Evolutionary conservation across 2,329 filamentous ascomycete genomes (phyloP).

Genomic region (Talaromyces sp.): DNA sequence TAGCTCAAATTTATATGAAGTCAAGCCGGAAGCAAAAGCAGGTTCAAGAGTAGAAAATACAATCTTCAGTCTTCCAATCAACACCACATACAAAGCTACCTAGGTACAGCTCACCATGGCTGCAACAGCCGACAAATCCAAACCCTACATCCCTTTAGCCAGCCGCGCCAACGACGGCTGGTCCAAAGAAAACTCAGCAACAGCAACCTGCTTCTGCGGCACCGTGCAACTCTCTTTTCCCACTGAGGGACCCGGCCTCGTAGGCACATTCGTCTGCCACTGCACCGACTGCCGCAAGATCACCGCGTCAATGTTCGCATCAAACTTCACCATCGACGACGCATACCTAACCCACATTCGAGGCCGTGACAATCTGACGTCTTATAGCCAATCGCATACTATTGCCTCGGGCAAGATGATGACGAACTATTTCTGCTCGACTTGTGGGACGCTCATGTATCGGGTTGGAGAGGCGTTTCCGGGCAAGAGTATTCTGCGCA

Average conservation of each 20-base stretch:
- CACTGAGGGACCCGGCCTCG: constrained; percentile 28
- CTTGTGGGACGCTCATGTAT: constrained; percentile 63
- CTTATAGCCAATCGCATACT: constrained; percentile 49
- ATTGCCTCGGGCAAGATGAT: constrained; percentile 52
- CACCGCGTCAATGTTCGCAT: constrained; percentile 62
- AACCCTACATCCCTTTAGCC: constrained; percentile 6
- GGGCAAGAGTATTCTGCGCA: constrained; percentile 50
- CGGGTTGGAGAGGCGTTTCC: constrained; percentile 49
- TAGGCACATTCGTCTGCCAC: constrained; percentile 58
- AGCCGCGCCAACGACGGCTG: constrained; percentile 1
- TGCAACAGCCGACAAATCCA: constrained; percentile 6
- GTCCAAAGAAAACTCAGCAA: neutral
- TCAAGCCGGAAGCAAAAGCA: neutral
- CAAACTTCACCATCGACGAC: constrained; percentile 56
- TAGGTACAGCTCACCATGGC: neutral
- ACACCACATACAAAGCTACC: neutral
- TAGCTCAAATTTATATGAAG: neutral
- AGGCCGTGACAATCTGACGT: constrained; percentile 52
- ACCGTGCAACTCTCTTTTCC: constrained; percentile 18
- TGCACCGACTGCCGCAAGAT: constrained; percentile 63
- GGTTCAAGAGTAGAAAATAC: too few species aligned
- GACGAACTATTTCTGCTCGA: constrained; percentile 62
- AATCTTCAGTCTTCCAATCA: neutral
- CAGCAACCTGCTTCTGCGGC: constrained; percentile 19
- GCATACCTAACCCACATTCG: constrained; percentile 50